phyloP scores from a whole-genome alignment of 768 basidiomycete species.

The Tylopilus intermedius region DNA sequence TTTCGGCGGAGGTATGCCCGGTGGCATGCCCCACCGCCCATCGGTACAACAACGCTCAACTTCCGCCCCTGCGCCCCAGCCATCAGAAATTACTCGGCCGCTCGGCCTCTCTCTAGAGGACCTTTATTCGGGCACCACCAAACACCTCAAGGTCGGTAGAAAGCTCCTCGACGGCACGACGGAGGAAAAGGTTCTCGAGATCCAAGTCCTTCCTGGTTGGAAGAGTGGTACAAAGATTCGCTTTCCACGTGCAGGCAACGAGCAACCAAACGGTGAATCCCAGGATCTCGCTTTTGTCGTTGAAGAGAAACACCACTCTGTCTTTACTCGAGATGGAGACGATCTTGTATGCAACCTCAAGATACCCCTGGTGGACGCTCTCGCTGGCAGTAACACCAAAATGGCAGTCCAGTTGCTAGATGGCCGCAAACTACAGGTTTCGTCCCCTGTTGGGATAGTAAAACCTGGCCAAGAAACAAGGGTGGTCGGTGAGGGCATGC shows the following conservation, averaged over 20 bases:
- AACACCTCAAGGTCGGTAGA: conserved; percentile 84
- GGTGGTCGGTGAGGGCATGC: conserved; percentile 82
- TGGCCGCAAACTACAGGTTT: conserved; percentile 68
- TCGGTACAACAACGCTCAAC: conserved; percentile 23
- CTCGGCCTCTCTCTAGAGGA: conserved; percentile 84
- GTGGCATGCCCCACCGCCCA: conserved; percentile 52
- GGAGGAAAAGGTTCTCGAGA: conserved; percentile 84
- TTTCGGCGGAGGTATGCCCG: conserved; percentile 24
- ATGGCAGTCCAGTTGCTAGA: conserved; percentile 68
- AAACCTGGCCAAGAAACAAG: conserved; percentile 73
- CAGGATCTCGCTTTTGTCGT: conserved; percentile 95
- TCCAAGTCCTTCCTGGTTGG: conserved; percentile 83
- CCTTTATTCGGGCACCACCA: conserved; percentile 77
- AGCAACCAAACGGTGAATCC: conserved; percentile 56
- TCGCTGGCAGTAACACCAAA: conserved; percentile 56
- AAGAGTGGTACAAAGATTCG: conserved; percentile 94
- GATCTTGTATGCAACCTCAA: conserved; percentile 60
- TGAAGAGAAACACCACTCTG: conserved; percentile 87
- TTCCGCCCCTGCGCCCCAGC: conserved; percentile 29
- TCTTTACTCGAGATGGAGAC: conserved; percentile 77
- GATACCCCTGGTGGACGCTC: conserved; percentile 79
- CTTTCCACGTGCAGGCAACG: conserved; percentile 85
- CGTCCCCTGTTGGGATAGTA: conserved; percentile 60
- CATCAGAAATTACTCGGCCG: conserved; percentile 69
- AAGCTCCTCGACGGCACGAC: conserved; percentile 63